Evolutionary conservation across 148 eudicot genomes (phyloP).

Genomic region (Chenopodium suecicum): DNA sequence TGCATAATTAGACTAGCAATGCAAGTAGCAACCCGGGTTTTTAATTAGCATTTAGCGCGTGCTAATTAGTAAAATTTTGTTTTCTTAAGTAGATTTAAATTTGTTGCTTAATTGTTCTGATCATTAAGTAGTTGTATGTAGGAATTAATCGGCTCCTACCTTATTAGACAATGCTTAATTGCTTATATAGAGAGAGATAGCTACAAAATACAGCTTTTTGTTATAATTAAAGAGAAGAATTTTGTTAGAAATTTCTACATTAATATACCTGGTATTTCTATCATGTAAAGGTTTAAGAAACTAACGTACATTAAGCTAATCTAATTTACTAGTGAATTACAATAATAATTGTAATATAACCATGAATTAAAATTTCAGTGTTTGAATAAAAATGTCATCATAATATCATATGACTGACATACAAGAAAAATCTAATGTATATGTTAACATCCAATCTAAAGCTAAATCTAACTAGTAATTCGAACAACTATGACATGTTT

Average conservation of each 20-base stretch:
- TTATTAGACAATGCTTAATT: background rate
- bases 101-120: background rate
- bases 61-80: background rate
- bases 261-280: too few species aligned
- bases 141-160: background rate
- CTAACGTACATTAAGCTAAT: too few species aligned
- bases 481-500: too few species aligned
- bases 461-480: too few species aligned
- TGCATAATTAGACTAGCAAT: background rate
- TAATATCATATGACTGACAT: too few species aligned
- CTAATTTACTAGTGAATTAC: too few species aligned
- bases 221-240: background rate
- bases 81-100: background rate
- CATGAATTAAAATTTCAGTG: too few species aligned
- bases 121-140: background rate
- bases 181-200: background rate
- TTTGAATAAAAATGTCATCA: too few species aligned
- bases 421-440: too few species aligned
- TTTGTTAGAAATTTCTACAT: background rate
- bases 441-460: too few species aligned
- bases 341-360: too few species aligned
- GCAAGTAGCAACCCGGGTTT: too few species aligned
- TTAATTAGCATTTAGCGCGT: background rate
- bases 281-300: background rate
- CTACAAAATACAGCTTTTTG: background rate